A percentile compares a stretch with the other conserved stretches of the same genome.
Conservation (phyloP, 768 basidiomycete genomes). For the Auriscalpium orientale region DNA sequence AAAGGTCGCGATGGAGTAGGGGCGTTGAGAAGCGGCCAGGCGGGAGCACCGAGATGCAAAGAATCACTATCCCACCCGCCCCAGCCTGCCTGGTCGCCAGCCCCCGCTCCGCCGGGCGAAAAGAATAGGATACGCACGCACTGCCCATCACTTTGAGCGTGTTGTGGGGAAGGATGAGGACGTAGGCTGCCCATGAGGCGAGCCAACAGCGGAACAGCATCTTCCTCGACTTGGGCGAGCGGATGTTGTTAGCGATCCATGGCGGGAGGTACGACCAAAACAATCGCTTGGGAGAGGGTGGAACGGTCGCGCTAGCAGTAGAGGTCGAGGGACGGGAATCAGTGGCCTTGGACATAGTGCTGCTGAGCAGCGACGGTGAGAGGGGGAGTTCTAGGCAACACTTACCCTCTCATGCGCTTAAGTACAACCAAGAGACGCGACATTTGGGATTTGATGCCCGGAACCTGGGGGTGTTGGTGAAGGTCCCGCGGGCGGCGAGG, state of each 20-base stretch:
- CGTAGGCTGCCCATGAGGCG: slow-evolving; percentile 30
- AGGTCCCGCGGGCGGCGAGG: too few species aligned
- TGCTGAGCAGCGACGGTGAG: too few species aligned
- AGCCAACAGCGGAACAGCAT: slow-evolving; percentile 34
- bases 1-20: too few species aligned
- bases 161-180: slow-evolving; percentile 33
- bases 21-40: too few species aligned
- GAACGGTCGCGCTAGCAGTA: neutral
- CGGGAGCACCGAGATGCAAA: too few species aligned
- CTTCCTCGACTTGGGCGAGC: slow-evolving; percentile 30
- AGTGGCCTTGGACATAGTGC: neutral
- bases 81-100: too few species aligned
- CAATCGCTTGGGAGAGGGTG: neutral
- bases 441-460: too few species aligned
- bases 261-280: slow-evolving; percentile 22
- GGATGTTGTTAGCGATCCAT: slow-evolving; percentile 32
- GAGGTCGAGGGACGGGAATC: neutral
- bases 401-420: neutral
- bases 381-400: neutral
- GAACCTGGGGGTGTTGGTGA: too few species aligned
- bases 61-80: too few species aligned
- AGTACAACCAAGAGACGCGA: too few species aligned
- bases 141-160: slow-evolving; percentile 32
- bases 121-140: slow-evolving; percentile 28
- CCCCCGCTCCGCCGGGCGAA: neutral